Percentiles rank a stretch among this genome's conserved stretches.
phyloP scores from a whole-genome alignment of 805 yeast species.

The Kluyveromyces dobzhanskii region DNA sequence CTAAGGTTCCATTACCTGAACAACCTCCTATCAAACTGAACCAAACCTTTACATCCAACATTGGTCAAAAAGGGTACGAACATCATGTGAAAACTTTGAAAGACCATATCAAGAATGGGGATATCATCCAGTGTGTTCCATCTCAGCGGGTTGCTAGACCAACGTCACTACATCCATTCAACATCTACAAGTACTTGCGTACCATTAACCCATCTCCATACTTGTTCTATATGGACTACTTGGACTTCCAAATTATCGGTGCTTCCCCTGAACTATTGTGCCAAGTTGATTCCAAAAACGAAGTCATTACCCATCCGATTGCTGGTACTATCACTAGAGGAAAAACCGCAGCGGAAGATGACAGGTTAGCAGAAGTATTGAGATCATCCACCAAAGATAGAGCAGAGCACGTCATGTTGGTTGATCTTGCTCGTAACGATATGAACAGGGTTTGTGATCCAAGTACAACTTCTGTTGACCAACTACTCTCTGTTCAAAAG shows the following conservation, averaged over 20 bases:
- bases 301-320: constrained; percentile 90
- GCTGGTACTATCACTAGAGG: constrained; percentile 97
- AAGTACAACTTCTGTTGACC: constrained; percentile 72
- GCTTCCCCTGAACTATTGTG: constrained; percentile 96
- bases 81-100: constrained; percentile 66
- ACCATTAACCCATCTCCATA: constrained; percentile 98
- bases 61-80: constrained; percentile 93
- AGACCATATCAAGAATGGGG: constrained; percentile 80
- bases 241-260: constrained; percentile 91
- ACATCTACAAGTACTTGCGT: constrained; percentile 87
- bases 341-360: constrained; percentile 85
- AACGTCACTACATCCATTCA: constrained; percentile 92
- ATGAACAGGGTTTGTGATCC: constrained; percentile 94
- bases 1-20: constrained; percentile 51
- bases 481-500: constrained; percentile 81
- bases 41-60: constrained; percentile 74
- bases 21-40: constrained; percentile 64
- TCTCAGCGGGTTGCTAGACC: constrained; percentile 95
- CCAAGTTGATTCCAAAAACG: constrained; percentile 61
- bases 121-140: constrained; percentile 96
- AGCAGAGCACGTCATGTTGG: constrained; percentile 98
- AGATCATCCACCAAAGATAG: constrained; percentile 79
- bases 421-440: constrained; percentile 94
- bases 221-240: constrained; percentile 83
- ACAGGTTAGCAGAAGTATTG: constrained; percentile 64